Base-by-base conservation (phyloP, 2,329 filamentous ascomycete genomes). In the Alternaria gaisen region DNA sequence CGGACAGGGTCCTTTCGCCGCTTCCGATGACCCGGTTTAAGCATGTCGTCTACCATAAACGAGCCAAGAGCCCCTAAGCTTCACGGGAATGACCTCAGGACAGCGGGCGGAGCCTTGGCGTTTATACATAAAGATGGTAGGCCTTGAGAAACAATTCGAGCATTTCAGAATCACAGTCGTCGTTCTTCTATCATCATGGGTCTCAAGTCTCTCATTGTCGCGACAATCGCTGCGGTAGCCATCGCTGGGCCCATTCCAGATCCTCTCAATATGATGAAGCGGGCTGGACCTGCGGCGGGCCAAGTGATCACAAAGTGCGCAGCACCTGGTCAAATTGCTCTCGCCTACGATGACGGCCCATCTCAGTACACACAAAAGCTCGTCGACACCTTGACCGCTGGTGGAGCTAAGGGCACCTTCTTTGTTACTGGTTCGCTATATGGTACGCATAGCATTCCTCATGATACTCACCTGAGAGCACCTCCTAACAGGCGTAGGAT, bases 321-420 rank as follows among this genome's bases (percentile, higher is more conserved):
- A 16, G 60, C 70, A 4, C 69, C 75, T 1, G 73, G 73, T 9
- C 58, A 66, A 58, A 60, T 78, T 36, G 76, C 76, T 12, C 68
- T 78, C 5, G 74, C 76, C 41, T 78, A 77, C 64, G 76, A 78
- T 36, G 76, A 78, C 28, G 76, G 76, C 2, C 76, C 76, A 34
- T 77, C 75, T 20, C 72, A 75, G 34, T 73, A 76, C 66, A 78
- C 75, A 1, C 71, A 76, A 53, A 72, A 72, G 56, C 68, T 77
- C 14, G 68, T 72, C 12, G 72, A 78, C 44, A 77, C 70, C 1
- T 47, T 78, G 32, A 70, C 63, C 2, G 69, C 70, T 1, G 75
- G 68, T 22, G 75, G 71, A 22, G 75, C 74, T 0, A 77, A 78
- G 59, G 75, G 69, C 4, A 78, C 75, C 9, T 77, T 78, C 54